Evolutionary conservation across 1,284 basidiomycete genomes (phyloP).

Genomic region (Ceratobasidium papillatum): DNA sequence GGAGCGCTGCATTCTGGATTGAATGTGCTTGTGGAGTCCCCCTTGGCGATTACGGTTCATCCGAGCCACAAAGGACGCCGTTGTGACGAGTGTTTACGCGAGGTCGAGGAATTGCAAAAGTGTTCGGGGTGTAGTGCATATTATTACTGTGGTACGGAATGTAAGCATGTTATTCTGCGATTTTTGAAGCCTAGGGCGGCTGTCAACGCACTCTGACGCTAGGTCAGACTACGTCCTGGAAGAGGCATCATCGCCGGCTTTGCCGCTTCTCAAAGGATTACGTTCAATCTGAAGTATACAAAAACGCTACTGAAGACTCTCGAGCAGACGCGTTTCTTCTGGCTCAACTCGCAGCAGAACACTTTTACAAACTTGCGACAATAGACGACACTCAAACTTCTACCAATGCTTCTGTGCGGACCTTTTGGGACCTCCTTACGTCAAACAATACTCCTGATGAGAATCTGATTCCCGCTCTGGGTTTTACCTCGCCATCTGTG

Average conservation of each 20-base stretch:
- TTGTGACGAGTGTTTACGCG: constrained; percentile 68
- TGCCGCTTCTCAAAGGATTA: constrained; percentile 66
- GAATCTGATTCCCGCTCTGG: neutral
- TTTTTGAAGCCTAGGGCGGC: neutral
- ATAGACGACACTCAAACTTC: constrained; percentile 44
- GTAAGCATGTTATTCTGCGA: constrained; percentile 54
- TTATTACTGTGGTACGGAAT: constrained; percentile 72
- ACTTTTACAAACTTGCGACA: constrained; percentile 44
- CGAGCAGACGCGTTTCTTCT: constrained; percentile 69
- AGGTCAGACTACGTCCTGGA: constrained; percentile 77
- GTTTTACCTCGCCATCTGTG: constrained; percentile 45
- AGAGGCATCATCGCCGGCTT: constrained; percentile 65
- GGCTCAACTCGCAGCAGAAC: constrained; percentile 65
- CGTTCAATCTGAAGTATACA: constrained; percentile 58
- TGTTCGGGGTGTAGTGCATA: constrained; percentile 72
- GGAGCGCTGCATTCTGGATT: constrained; percentile 56
- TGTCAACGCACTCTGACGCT: neutral
- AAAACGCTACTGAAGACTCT: constrained; percentile 61
- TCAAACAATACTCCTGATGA: neutral
- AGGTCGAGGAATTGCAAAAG: constrained; percentile 50
- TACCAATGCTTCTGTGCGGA: constrained; percentile 52
- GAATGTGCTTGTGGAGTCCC: constrained; percentile 56
- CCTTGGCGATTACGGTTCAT: constrained; percentile 62
- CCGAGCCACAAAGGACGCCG: constrained; percentile 65
- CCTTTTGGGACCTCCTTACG: constrained; percentile 20